Evolutionary conservation across 2,329 filamentous ascomycete species (phyloP).

Genomic region (Cercospora citrullina): DNA sequence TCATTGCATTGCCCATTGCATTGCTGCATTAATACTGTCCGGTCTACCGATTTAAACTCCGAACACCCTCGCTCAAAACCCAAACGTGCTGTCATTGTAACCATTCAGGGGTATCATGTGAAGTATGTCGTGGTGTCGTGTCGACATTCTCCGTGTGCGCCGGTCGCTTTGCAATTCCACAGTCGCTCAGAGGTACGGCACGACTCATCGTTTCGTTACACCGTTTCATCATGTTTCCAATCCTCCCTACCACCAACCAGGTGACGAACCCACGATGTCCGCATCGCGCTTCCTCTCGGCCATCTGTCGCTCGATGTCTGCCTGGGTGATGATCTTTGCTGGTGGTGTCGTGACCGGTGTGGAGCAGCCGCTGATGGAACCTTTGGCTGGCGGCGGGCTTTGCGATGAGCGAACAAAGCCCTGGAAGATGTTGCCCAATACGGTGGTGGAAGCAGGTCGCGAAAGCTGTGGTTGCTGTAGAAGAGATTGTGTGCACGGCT

Average conservation of each 20-base stretch:
- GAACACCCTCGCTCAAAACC: neutral
- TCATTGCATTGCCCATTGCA: neutral
- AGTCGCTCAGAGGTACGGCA: neutral
- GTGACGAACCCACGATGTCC: conserved; percentile 31
- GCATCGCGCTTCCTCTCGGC: conserved; percentile 36
- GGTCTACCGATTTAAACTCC: neutral
- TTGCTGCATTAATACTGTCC: neutral
- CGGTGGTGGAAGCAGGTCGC: conserved; percentile 23
- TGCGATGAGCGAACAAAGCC: conserved; percentile 21
- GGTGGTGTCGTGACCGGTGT: conserved; percentile 26
- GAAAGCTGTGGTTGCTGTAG: conserved; percentile 30
- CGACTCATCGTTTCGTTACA: conserved; percentile 1
- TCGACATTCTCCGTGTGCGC: neutral
- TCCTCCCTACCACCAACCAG: conserved; percentile 23
- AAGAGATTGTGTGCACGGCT: conserved; percentile 15
- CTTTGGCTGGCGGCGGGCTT: conserved; percentile 11
- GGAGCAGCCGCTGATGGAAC: conserved; percentile 16
- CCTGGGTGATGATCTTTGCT: conserved; percentile 27
- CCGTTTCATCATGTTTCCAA: neutral
- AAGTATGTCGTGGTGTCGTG: neutral
- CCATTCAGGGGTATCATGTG: neutral
- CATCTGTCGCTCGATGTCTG: conserved; percentile 33
- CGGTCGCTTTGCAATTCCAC: neutral
- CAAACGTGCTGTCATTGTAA: neutral
- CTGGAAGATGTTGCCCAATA: conserved; percentile 36